These are phyloP conservation scores for Solanum aculeatissimum DNA, from an alignment of 305 asterid species.

Conservation along the genomic window DNA sequence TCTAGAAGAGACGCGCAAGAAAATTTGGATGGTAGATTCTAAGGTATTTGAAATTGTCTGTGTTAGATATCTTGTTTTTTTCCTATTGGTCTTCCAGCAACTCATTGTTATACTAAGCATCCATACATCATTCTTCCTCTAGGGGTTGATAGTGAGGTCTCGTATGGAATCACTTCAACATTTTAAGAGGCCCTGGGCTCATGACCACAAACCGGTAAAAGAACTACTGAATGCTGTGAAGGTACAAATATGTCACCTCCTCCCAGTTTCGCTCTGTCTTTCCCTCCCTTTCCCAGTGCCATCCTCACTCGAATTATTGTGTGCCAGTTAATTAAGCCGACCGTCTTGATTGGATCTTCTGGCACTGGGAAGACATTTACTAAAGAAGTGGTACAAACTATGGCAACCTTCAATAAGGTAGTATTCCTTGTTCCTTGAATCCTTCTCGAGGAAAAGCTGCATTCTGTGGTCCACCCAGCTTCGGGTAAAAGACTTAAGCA, in stretches of 20 bases:
- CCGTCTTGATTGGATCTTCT: conserved; percentile 89
- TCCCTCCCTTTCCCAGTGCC: neutral
- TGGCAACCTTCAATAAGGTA: conserved; percentile 83
- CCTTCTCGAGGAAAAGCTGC: neutral
- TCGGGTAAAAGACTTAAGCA: neutral
- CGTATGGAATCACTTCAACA: conserved; percentile 87
- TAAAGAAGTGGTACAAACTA: conserved; percentile 75
- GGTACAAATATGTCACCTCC: conserved; percentile 26
- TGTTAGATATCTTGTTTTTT: neutral
- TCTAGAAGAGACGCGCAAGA: conserved; percentile 74
- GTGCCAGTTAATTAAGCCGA: conserved; percentile 75
- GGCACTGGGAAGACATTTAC: conserved; percentile 95
- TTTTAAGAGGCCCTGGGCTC: conserved; percentile 98
- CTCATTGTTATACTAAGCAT: neutral
- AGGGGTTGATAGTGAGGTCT: conserved; percentile 81
- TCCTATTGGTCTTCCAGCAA: neutral
- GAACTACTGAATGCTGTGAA: conserved; percentile 74
- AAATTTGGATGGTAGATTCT: conserved; percentile 94
- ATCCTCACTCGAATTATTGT: neutral
- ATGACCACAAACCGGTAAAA: conserved; percentile 71
- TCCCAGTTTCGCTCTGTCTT: neutral
- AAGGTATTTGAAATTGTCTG: conserved; percentile 34
- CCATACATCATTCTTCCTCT: conserved; percentile 3
- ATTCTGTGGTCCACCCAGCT: neutral
- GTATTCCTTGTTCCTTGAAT: neutral